A percentile compares a stretch with the other conserved stretches of the same genome.
phyloP scores from a whole-genome alignment of 2,329 filamentous ascomycete genomes.

The Neonectria sp. region DNA sequence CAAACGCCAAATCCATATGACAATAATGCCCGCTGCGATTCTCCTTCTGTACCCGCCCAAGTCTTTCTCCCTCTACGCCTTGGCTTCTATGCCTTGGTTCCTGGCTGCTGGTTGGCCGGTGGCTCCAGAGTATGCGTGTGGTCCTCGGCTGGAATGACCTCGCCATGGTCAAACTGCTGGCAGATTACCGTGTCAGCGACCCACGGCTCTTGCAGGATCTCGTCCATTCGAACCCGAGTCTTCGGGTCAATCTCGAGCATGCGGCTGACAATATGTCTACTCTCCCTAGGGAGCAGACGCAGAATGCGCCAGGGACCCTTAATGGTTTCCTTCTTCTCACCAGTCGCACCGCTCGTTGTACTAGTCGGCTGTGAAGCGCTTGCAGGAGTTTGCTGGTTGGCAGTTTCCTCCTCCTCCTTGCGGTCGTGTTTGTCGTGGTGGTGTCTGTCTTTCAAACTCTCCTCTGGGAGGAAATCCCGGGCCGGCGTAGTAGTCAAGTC shows the following conservation, averaged over 20 bases:
- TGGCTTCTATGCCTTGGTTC: conserved; percentile 41
- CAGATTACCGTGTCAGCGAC: conserved; percentile 89
- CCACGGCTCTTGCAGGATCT: conserved; percentile 92
- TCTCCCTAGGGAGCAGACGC: conserved; percentile 89
- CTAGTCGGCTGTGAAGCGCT: conserved; percentile 35
- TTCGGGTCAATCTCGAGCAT: conserved; percentile 94
- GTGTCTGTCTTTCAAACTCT: conserved; percentile 47
- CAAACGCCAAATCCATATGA: conserved; percentile 43
- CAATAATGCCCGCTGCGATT: conserved; percentile 10
- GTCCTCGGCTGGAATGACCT: conserved; percentile 79
- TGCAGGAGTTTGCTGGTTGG: conserved; percentile 24
- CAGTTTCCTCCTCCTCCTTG: conserved; percentile 36
- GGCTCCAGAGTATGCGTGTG: conserved; percentile 92
- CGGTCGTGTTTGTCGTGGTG: conserved; percentile 39
- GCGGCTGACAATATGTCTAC: conserved; percentile 87
- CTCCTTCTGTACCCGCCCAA: not conserved
- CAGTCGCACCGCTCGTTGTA: conserved; percentile 47
- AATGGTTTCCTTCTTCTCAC: conserved; percentile 81
- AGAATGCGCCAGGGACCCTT: conserved; percentile 94
- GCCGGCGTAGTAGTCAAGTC: conserved; percentile 58
- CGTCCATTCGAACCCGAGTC: conserved; percentile 85
- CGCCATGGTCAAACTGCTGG: conserved; percentile 79
- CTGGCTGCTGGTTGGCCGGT: conserved; percentile 61
- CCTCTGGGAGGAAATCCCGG: conserved; percentile 58
- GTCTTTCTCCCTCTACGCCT: conserved; percentile 5